These are phyloP conservation scores for Umbelopsis isabellina DNA, from an alignment of 192 early-diverging fungal genomes.

Conservation along the genomic window DNA sequence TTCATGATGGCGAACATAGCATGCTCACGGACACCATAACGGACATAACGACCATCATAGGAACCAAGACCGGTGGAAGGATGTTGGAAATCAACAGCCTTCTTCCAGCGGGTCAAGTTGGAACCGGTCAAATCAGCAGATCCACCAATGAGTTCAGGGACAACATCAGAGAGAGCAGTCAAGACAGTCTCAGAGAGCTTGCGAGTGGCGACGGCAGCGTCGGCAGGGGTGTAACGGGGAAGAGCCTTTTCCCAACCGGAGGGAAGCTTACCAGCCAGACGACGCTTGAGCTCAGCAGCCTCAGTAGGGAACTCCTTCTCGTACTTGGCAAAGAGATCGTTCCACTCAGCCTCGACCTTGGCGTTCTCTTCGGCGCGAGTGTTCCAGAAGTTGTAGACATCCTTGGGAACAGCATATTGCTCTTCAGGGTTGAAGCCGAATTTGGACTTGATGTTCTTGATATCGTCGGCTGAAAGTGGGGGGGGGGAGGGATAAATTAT, in stretches of 20 bases:
- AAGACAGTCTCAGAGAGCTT: slow-evolving; percentile 88
- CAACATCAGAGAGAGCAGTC: slow-evolving; percentile 72
- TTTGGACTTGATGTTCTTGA: slow-evolving; percentile 76
- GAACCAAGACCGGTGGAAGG: slow-evolving; percentile 69
- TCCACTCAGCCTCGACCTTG: slow-evolving; percentile 77
- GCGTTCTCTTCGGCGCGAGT: slow-evolving; percentile 62
- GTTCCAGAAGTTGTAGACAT: slow-evolving; percentile 59
- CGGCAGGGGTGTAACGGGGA: slow-evolving; percentile 81
- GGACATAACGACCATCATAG: slow-evolving; percentile 88
- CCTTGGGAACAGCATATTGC: slow-evolving; percentile 72
- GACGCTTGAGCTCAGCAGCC: slow-evolving; percentile 74
- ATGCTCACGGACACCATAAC: slow-evolving; percentile 97
- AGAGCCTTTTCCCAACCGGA: slow-evolving; percentile 70
- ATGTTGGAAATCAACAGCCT: slow-evolving; percentile 92
- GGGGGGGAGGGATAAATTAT: background rate
- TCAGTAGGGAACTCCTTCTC: slow-evolving; percentile 64
- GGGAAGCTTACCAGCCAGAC: slow-evolving; percentile 74
- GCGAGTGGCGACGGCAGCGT: slow-evolving; percentile 82
- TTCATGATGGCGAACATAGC: slow-evolving; percentile 95
- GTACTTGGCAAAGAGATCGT: slow-evolving; percentile 73
- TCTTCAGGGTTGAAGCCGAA: slow-evolving; percentile 84
- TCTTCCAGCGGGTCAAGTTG: slow-evolving; percentile 96
- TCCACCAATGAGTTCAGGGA: slow-evolving; percentile 91
- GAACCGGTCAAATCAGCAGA: slow-evolving; percentile 97
- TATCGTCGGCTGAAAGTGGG: slow-evolving; percentile 60